Evolutionary conservation across 2,329 filamentous ascomycete species (phyloP), one percentile per base, ranked within the genome.

Genomic region (Ophiostoma sp.): DNA sequence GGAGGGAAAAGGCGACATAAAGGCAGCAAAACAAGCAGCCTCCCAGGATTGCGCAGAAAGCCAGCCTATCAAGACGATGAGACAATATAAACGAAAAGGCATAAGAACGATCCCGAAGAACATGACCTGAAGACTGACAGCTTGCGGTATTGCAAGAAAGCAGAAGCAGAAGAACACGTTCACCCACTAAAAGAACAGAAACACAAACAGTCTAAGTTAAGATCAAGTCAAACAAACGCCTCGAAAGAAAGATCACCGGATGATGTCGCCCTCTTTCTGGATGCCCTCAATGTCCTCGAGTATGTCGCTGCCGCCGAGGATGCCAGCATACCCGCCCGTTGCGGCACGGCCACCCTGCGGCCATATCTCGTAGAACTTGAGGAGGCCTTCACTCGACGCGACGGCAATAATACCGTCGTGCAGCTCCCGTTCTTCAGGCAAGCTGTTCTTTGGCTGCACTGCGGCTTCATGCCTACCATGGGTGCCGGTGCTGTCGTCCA

Each of bases 311-410:
- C 92, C 91, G 12, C 90, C 91, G 38, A 97, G 80, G 71, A 91
- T 80, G 2, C 90, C 87, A 40, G 65, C 42, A 58, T 80, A 81
- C 14, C 82, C 81, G 9, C 79, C 77, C 36, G 81, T 77, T 27
- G 82, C 84, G 8, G 81, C 79, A 74, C 85, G 88, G 73, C 80
- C 82, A 55, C 83, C 80, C 2, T 85, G 84, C n/a, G 85, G 84
- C 95, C 93, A 98, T 11, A 99, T 87, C 79, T 98, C 93, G 77
- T 98, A 93, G 74, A 98, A 98, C 76, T 95, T 95, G 77, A 98
- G 90, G 73, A 87, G 96, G 76, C 92, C 89, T 78, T 98, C 93
- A 75, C 93, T 97, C 60, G 92, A 90, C 16, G 93, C 94, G 67
- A 99, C 90, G 18, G 97, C 90, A 72, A 99, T 89, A 76, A 93